These are phyloP conservation scores for Wickerhamiella shivajii DNA, from an alignment of 805 yeast genomes.

Conservation along the genomic window DNA sequence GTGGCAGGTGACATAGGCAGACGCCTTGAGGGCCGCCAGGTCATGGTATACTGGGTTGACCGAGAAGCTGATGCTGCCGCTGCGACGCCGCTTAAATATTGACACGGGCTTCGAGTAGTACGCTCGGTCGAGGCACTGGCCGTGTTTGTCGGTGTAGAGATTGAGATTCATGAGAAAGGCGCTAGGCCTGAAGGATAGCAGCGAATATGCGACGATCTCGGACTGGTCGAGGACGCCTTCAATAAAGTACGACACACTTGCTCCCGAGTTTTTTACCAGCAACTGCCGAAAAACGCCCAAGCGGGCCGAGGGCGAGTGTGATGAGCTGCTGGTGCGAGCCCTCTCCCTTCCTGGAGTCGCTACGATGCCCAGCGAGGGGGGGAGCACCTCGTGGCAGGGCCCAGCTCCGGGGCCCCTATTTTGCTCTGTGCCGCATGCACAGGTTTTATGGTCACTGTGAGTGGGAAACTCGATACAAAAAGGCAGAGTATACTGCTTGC, in stretches of 20 bases:
- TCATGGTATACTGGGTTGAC: conserved; percentile 3
- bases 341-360: too few relatives aligned
- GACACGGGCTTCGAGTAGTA: too few relatives aligned
- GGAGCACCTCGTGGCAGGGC: conserved; percentile 1
- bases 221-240: conserved; percentile 1
- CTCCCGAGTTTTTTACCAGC: too few relatives aligned
- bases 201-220: conserved; percentile 2
- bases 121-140: too few relatives aligned
- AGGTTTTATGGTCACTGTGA: conserved; percentile 1
- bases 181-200: not conserved
- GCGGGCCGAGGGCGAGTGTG: too few relatives aligned
- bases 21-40: not conserved
- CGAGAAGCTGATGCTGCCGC: not conserved
- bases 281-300: too few relatives aligned
- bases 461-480: conserved; percentile 4
- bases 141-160: not conserved
- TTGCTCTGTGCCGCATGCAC: conserved; percentile 1
- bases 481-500: not conserved
- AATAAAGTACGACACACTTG: too few relatives aligned
- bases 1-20: not conserved
- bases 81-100: not conserved
- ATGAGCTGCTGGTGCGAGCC: too few relatives aligned
- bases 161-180: conserved; percentile 1
- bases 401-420: not conserved
- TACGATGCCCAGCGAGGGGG: conserved; percentile 1